These are phyloP conservation scores for Metarhizium guizhouense DNA, from an alignment of 2,329 filamentous ascomycete species.

Conservation along the genomic window DNA sequence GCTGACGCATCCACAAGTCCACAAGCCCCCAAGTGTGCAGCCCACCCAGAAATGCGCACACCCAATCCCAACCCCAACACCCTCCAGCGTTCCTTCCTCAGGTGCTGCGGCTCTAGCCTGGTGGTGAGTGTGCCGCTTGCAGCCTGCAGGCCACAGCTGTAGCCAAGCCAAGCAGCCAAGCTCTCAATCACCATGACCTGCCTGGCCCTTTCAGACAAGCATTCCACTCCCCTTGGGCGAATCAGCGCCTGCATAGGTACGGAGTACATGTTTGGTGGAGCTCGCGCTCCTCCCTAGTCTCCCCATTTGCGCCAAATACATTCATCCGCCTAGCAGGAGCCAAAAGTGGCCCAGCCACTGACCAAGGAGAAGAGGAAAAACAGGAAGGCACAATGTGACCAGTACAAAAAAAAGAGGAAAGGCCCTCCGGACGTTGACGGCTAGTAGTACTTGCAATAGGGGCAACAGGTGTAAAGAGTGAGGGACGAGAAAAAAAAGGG, in stretches of 20 bases:
- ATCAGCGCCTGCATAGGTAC: neutral
- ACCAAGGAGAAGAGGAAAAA: conserved; percentile 11
- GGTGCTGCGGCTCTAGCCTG: neutral
- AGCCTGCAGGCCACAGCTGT: neutral
- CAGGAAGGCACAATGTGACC: conserved; percentile 6
- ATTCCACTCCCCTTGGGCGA: neutral
- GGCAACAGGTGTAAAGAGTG: neutral
- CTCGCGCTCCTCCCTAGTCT: conserved; percentile 1
- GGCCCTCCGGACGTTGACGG: too few species aligned
- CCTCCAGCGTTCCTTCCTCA: neutral
- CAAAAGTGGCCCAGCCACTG: neutral
- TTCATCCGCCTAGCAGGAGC: neutral
- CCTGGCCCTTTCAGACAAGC: neutral
- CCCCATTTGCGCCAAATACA: conserved; percentile 7
- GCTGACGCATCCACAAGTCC: neutral
- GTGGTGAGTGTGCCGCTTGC: too few species aligned
- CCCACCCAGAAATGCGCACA: too few species aligned
- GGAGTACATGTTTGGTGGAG: conserved; percentile 1
- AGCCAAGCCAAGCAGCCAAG: neutral
- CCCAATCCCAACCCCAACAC: too few species aligned
- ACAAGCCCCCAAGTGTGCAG: neutral
- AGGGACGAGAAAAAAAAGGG: neutral
- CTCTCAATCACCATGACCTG: neutral
- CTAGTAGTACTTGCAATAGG: too few species aligned
- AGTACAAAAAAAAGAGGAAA: neutral